These are phyloP conservation scores for Aristolochia fimbriata DNA, from an alignment of 164 flowering plant species.

Conservation along the genomic window DNA sequence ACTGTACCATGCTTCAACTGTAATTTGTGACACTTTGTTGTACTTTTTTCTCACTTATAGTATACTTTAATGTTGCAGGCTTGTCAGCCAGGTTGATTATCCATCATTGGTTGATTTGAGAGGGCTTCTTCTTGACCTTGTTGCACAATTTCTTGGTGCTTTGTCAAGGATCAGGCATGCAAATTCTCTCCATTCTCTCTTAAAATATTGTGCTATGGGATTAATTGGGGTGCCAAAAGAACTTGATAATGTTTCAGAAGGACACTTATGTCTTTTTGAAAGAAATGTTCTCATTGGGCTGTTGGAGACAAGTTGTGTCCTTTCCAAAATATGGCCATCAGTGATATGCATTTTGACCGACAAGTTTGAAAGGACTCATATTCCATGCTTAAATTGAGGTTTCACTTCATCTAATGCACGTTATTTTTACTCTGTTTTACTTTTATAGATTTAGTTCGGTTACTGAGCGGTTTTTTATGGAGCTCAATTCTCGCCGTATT, in stretches of 20 bases:
- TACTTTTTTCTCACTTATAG: neutral
- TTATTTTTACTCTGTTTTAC: conserved; percentile 1
- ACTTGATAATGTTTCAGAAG: too few species aligned
- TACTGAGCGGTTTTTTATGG: conserved; percentile 98
- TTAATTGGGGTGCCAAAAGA: too few species aligned
- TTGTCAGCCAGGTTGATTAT: conserved; percentile 96
- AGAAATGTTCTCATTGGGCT: neutral
- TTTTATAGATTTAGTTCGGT: conserved; percentile 84
- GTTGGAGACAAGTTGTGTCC: neutral
- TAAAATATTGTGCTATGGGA: neutral
- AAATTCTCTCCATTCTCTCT: neutral
- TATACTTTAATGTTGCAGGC: conserved; percentile 40
- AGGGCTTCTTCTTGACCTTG: conserved; percentile 85
- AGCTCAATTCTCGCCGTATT: conserved; percentile 80
- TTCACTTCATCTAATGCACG: neutral
- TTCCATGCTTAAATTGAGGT: neutral
- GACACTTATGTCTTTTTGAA: too few species aligned
- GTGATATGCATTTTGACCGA: too few species aligned
- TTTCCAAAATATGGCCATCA: too few species aligned
- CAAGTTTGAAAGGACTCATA: too few species aligned
- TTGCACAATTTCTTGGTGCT: conserved; percentile 96
- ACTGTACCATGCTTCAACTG: too few species aligned
- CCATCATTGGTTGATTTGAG: conserved; percentile 96
- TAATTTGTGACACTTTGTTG: neutral
- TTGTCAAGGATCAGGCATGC: conserved; percentile 90